These are phyloP conservation scores for Crataegus laevigata DNA, from an alignment of 306 rosid genomes.

Conservation along the genomic window DNA sequence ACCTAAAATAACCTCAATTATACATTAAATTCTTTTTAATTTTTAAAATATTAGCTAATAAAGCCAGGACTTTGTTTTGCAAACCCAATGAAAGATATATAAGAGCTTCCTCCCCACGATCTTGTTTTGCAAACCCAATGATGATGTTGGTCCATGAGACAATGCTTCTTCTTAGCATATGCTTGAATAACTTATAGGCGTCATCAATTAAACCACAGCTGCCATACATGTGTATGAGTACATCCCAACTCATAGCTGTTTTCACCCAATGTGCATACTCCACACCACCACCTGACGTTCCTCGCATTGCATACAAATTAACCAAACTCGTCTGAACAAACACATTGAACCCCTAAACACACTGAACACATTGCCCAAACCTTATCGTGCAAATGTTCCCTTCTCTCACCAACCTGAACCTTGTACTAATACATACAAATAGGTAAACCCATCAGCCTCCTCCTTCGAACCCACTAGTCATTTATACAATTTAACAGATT, in stretches of 20 bases:
- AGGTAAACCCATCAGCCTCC: no score
- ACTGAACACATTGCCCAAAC: conserved; percentile 44
- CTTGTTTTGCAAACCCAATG: conserved; percentile 60
- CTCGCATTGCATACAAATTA: conserved; percentile 28
- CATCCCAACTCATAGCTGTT: conserved; percentile 49
- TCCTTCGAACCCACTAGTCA: no score
- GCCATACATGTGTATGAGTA: conserved; percentile 72
- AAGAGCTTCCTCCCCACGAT: conserved; percentile 60
- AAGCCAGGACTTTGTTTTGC: conserved; percentile 48
- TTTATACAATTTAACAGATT: no score
- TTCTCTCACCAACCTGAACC: no score
- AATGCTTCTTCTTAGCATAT: conserved; percentile 42
- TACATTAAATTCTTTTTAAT: no score
- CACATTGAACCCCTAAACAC: conserved; percentile 53
- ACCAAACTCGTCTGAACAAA: conserved; percentile 55
- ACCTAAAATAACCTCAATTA: no score
- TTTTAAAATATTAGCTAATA: no score
- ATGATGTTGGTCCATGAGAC: conserved; percentile 78
- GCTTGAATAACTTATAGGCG: conserved; percentile 43
- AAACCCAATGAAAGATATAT: conserved; percentile 21
- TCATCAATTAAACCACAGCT: conserved; percentile 54
- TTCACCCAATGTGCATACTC: conserved; percentile 38
- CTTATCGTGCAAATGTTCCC: conserved; percentile 44
- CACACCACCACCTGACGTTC: conserved; percentile 8
- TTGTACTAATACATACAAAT: no score